Base-by-base conservation (phyloP, 2,329 filamentous ascomycete species). In the Ascochyta koolunga region DNA sequence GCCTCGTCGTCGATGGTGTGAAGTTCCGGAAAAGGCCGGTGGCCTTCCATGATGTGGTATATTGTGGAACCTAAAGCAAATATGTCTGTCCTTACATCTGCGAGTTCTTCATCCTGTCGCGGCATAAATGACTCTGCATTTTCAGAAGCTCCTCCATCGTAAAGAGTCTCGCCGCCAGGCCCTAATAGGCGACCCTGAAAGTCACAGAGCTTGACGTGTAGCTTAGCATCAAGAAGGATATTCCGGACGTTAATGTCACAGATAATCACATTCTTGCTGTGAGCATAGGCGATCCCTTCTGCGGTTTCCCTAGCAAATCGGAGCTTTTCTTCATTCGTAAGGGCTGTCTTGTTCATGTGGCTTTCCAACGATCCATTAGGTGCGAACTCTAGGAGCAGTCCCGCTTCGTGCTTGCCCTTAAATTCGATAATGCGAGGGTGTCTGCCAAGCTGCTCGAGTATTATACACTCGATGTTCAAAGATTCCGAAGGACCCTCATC, bases 51-150 rank as follows among this genome's bases (percentile, higher is more conserved):
- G 16, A 65, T 67, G 29, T 55, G 41, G 43, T 65, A 68, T 10
- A 69, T 60, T 3, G 59, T 41, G 10, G 64, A 60, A 9, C 65
- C 60, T 13, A 68, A 47, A 33, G 66, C 59, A 36, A 69, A 69
- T 24, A 67, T 56, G 43, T 68, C 60, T 9, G 59, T 64, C 27
- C 57, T 62, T 2, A 19, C 13, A 42, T 62, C 54, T 11, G 59
- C 54, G 35, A 53, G 35, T 10, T 64, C 48, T 15, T 37, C 40
- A 46, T 59, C 41, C 15, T 21, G 13, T 33, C 63, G 62, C 31
- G 62, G 62, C 55, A 63, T 62, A 15, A 46, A 67, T 8, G 55
- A 62, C 32, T 66, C 57, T 11, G 38, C 50, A 27, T 60, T 60
- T 47, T 67, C 61, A 15, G 50, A 54, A 25, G 54, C 58, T 43